Base-by-base conservation (phyloP, 306 rosid genomes). In the Pueraria montana region DNA sequence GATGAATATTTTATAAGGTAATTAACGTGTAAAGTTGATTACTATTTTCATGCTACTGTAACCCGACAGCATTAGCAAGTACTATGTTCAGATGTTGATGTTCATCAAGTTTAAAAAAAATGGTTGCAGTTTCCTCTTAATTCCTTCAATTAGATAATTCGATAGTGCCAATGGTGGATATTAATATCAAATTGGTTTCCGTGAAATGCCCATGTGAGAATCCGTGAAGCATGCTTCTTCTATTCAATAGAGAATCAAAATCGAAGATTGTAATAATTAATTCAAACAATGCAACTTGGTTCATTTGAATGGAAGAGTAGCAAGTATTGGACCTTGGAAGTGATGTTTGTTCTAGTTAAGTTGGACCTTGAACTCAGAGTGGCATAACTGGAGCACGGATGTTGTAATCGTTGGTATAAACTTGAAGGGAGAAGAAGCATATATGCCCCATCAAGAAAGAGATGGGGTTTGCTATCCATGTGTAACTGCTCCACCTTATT, bases 401-500 rank as follows among this genome's bases (percentile, higher is more conserved):
- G 7, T 8, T 7, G 43, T 38, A 38, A 38, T 38, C 1, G 23
- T 53, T 53, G 7, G 61, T 8, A 34, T 9, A 56, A 21, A 18
- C 10, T 20, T 55, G 62, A 18, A 56, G 32, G 16, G 6, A 56
- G 63, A 56, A 1, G 30, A 55, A 56, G 27, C 26, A 18, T 56
- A 17, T 14, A 11, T 3, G 50, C 43, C 20, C n/a, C 76, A 74
- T 8, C 9, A 4, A 72, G 82, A 74, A 46, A 69, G 36, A 11
- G 50, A 10, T n/a, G 48, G 75, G 62, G 1, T 49, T 59, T 18
- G 53, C 0, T 0, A 13, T 14, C 32, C 80, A 76, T 52, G 63
- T 56, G 76, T 11, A 40, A 20, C 23, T 85, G 77, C 24, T 74
- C 84, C 86, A 82, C 83, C 72, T 30, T 21, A 64, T 71, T 24